Evolutionary conservation across 1,139 yeast genomes (phyloP).

Genomic region (Pichia terricola): DNA sequence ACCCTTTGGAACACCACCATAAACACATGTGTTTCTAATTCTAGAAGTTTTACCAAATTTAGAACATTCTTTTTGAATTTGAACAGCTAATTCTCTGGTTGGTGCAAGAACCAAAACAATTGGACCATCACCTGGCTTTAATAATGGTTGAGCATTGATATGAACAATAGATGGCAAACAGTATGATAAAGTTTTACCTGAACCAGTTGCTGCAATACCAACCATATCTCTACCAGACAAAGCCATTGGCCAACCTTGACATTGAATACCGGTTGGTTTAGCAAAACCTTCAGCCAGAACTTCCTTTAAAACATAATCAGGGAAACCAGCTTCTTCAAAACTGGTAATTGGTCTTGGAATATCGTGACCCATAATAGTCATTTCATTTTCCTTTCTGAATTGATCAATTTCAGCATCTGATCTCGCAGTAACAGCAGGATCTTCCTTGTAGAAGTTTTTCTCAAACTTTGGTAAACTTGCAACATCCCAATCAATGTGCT

Average conservation of each 20-base stretch:
- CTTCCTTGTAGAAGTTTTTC: constrained; percentile 88
- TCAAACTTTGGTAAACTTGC: constrained; percentile 79
- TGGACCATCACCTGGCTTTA: constrained; percentile 94
- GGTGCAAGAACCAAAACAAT: constrained; percentile 94
- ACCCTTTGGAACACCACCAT: constrained; percentile 99
- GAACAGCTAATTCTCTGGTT: constrained; percentile 97
- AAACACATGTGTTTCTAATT: constrained; percentile 94
- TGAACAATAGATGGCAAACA: constrained; percentile 96
- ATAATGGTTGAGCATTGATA: constrained; percentile 93
- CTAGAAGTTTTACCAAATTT: constrained; percentile 88
- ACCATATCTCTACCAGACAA: constrained; percentile 96
- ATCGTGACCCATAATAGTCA: constrained; percentile 75
- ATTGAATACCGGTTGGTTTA: constrained; percentile 90
- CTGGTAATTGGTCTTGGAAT: constrained; percentile 91
- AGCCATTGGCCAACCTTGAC: constrained; percentile 99
- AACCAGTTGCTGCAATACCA: constrained; percentile 98
- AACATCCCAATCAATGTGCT: constrained; percentile 73
- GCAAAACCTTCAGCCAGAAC: constrained; percentile 90
- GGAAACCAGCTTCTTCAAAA: constrained; percentile 96
- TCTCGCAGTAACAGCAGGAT: constrained; percentile 67
- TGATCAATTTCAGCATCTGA: constrained; percentile 58
- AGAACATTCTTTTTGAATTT: constrained; percentile 91
- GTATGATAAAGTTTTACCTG: constrained; percentile 95
- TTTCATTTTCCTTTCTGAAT: constrained; percentile 76
- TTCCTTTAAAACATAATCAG: constrained; percentile 82